These are phyloP conservation scores for Didymella lethalis DNA, from an alignment of 2,329 filamentous ascomycete genomes.

Conservation along the genomic window DNA sequence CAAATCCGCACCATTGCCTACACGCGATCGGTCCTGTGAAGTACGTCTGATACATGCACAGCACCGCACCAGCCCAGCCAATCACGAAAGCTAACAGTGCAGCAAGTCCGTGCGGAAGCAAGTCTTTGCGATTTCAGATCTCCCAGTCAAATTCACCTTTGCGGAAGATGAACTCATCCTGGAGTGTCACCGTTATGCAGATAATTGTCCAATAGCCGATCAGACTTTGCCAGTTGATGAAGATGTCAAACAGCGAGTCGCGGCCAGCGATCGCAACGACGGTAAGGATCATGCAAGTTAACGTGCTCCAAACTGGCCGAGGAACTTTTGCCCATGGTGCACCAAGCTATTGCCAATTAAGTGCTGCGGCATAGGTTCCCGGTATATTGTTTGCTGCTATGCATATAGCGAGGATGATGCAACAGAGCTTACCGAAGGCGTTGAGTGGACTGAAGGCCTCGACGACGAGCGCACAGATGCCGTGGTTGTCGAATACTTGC, in stretches of 20 bases:
- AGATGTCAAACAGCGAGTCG: conserved; percentile 65
- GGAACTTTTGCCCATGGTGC: conserved; percentile 67
- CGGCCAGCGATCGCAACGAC: conserved; percentile 73
- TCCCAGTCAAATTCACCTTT: conserved; percentile 32
- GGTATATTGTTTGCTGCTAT: conserved; percentile 76
- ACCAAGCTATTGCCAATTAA: conserved; percentile 71
- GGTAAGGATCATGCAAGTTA: conserved; percentile 60
- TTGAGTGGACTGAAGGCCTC: conserved; percentile 66
- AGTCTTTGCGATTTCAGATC: conserved; percentile 33
- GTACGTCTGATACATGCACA: conserved; percentile 38
- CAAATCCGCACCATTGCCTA: conserved; percentile 60
- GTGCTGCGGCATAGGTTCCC: conserved; percentile 70
- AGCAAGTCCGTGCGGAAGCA: conserved; percentile 32
- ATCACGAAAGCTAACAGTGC: conserved; percentile 32
- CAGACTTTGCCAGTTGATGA: conserved; percentile 64
- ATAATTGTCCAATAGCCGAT: conserved; percentile 42
- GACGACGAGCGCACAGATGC: conserved; percentile 67
- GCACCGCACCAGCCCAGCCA: conserved; percentile 32
- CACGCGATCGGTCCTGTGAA: conserved; percentile 34
- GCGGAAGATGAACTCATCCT: conserved; percentile 37
- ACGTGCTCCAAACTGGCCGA: conserved; percentile 70
- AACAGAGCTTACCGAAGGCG: conserved; percentile 74
- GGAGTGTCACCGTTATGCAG: conserved; percentile 33
- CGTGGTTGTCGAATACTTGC: conserved; percentile 62
- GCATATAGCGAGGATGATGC: conserved; percentile 70